Evolutionary conservation across 169 alveolate species (phyloP), one percentile per base, ranked within the genome.

Genomic region (Plasmodium blacklocki): DNA sequence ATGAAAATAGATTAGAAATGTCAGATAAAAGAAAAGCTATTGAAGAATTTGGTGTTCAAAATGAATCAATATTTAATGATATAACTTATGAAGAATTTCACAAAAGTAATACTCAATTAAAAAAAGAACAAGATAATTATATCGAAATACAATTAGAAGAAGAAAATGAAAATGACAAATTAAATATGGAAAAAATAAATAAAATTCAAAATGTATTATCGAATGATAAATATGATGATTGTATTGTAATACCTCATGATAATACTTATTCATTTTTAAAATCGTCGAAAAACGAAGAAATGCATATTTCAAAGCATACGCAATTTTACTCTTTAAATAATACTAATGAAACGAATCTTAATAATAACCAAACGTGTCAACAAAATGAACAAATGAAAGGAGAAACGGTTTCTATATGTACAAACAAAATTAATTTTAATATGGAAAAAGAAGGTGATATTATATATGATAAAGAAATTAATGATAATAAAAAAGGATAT

Each of bases 1-100:
- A 83, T 47, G 74, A 83, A 52, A 56, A 72, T 66, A 21, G 93
- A 70, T 66, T 78, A 15, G 90, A 74, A 45, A 83, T 68, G 93
- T 76, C 90, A 21, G 93, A 83, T 19, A 62, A 74, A 73, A 88
- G 88, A 62, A 70, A 71, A 70, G 88, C 93, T 52, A 74, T 75
- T 43, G 88, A 70, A 88, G 80, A 78, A 62, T 88, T 72, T 62
- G 87, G 93, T 7, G 50, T 67, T 49, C 39, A 63, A 54, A 32
- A 75, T 54, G 74, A 62, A 11, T 29, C 74, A 26, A 52, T 63
- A 39, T 78, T 88, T 76, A 49, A 76, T 50, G 59, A 73, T 26
- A 89, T 88, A 15, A 21, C 93, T 12, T 58, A 52, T 23, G 59
- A 74, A 58, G 88, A 83, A 56, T 74, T 88, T 60, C 88, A 72